phyloP scores from a whole-genome alignment of 2,329 filamentous ascomycete genomes.

The Cadophora malorum region DNA sequence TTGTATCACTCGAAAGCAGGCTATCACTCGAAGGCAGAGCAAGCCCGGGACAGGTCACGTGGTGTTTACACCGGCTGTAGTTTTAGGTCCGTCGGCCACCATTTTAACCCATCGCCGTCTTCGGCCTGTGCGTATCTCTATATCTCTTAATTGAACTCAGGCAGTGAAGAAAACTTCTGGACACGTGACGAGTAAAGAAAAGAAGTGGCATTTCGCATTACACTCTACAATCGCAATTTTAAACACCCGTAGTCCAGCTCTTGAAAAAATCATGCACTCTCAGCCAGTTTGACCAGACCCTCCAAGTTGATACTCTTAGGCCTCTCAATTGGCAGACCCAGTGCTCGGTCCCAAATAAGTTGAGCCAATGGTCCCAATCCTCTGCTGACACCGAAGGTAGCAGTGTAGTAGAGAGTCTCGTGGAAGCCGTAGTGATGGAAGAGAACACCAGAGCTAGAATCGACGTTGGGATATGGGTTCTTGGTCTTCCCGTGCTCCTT shows the following conservation, averaged over 20 bases:
- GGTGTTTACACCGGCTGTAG: not conserved
- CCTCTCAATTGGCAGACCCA: conserved; percentile 94
- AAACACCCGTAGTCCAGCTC: not conserved
- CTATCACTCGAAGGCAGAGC: too few species aligned
- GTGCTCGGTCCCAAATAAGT: conserved; percentile 92
- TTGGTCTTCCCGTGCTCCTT: conserved; percentile 98
- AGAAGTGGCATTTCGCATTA: conserved; percentile 6
- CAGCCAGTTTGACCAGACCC: conserved; percentile 76
- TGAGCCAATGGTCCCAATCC: conserved; percentile 89
- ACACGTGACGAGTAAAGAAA: not conserved
- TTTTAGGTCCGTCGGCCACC: too few species aligned
- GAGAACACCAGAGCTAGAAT: conserved; percentile 88
- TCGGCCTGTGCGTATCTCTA: too few species aligned
- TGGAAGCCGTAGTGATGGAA: conserved; percentile 99
- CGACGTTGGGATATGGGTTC: conserved; percentile 97
- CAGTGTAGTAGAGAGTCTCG: conserved; percentile 93
- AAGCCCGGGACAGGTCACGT: not conserved
- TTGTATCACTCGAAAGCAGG: too few species aligned
- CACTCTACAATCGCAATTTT: conserved; percentile 4
- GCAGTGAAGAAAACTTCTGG: not conserved
- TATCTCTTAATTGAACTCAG: too few species aligned
- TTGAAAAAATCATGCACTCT: conserved; percentile 42
- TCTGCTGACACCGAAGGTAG: conserved; percentile 72
- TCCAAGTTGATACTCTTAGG: conserved; percentile 97
- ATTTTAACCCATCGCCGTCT: too few species aligned